These are phyloP conservation scores for Boletus putidus DNA, from an alignment of 1,284 basidiomycete genomes.

Conservation along the genomic window DNA sequence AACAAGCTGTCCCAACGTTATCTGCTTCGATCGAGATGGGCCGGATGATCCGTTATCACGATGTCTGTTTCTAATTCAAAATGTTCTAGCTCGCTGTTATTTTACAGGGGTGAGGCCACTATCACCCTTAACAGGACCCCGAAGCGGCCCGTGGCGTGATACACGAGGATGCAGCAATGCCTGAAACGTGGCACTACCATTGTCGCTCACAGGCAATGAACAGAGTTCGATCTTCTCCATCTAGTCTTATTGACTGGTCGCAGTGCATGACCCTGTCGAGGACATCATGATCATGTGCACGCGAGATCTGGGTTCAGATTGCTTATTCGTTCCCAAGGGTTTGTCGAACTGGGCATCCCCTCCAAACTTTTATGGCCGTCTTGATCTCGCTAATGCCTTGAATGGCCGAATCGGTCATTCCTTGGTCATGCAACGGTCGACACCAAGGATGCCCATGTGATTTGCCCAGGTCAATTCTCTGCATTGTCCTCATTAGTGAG, in stretches of 20 bases:
- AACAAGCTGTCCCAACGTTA: no score
- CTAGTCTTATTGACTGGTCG: background rate
- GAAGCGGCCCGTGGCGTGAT: no score
- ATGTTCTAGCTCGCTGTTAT: no score
- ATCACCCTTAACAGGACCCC: no score
- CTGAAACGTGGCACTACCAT: background rate
- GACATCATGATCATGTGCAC: no score
- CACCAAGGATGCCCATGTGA: background rate
- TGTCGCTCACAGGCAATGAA: background rate
- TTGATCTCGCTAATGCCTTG: background rate
- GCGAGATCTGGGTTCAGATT: no score
- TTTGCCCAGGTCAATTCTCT: background rate
- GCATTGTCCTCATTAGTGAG: conserved; percentile 1
- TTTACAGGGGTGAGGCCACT: no score
- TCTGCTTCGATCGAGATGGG: no score
- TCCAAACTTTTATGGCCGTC: background rate
- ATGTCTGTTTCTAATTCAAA: no score
- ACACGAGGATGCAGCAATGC: background rate
- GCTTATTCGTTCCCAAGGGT: background rate
- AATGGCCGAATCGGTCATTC: background rate
- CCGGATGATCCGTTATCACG: no score
- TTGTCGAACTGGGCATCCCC: background rate
- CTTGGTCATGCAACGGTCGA: background rate
- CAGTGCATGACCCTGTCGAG: no score
- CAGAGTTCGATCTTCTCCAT: background rate